Conservation (phyloP, 2,329 filamentous ascomycete genomes). For the Fusarium chuoi region DNA sequence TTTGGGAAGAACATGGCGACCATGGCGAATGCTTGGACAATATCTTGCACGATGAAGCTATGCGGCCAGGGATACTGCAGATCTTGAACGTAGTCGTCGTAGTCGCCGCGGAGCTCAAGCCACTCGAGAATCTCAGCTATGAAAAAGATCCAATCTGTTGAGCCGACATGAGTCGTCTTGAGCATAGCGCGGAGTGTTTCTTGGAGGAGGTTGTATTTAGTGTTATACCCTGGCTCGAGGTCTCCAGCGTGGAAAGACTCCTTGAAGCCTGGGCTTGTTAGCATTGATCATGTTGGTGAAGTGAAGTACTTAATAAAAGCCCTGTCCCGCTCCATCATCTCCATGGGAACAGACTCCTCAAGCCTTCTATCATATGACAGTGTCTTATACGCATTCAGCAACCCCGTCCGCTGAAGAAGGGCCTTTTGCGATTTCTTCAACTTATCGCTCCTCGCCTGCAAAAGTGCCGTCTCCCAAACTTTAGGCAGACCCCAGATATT, state of each 20-base stretch:
- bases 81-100: constrained; percentile 26
- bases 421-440: neutral
- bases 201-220: constrained; percentile 32
- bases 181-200: constrained; percentile 35
- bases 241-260: constrained; percentile 43
- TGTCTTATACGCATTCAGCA: neutral
- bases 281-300: accelerated
- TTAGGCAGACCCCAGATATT: constrained; percentile 38
- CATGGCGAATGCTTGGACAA: constrained; percentile 39
- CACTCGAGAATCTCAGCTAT: constrained; percentile 38
- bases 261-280: constrained; percentile 32
- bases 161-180: neutral
- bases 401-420: constrained; percentile 23
- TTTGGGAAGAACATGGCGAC: constrained; percentile 46
- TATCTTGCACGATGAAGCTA: constrained; percentile 40
- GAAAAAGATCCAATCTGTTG: constrained; percentile 41
- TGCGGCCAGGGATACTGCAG: constrained; percentile 40
- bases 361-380: constrained; percentile 9
- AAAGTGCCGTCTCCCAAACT: constrained; percentile 38
- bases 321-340: constrained; percentile 42
- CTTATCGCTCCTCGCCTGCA: constrained; percentile 10
- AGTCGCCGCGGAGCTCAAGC: constrained; percentile 33
- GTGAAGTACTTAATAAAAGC: constrained; percentile 25
- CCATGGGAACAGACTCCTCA: constrained; percentile 19
- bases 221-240: constrained; percentile 39